Base-by-base conservation (phyloP, 2,329 filamentous ascomycete genomes). In the Sporothrix mexicana region DNA sequence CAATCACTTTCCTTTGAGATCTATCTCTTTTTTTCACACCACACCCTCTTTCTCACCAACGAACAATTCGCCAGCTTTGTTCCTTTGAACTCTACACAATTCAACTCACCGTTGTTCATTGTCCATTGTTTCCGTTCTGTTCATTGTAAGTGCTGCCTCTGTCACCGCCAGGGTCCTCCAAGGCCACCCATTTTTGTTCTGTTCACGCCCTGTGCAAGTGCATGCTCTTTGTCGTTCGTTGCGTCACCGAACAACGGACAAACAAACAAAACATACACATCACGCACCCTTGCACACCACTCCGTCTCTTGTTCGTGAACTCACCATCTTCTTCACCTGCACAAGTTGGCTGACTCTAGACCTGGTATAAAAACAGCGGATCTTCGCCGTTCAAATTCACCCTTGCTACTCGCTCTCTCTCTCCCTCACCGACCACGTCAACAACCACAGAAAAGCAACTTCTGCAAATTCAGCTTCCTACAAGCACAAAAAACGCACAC, bases 1-100 rank as follows among this genome's bases (percentile, higher is more conserved):
- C 83, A 84, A 36, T 79, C 49, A 80, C 78, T 76, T 78, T 81
- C 79, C 78, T 79, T 57, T 49, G 72, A 77, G 73, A 77, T 77
- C 49, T 36, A 49, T 4, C 64, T 59, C 70, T 69, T n/a, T 23
- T 30, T n/a, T 51, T 59, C 51, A 36, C 47, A 59, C 25, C 49
- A 68, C 49, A n/a, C 49, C n/a, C 13, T 15, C 51, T 45, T 17
- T 45, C 30, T 9, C 36, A 23, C 47, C 25, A 25, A 30, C 66
- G n/a, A 68, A 53, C 17, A 43, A 41, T 36, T 53, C 43, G 47
- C 17, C 47, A 36, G 30, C 25, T 68, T 53, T 68, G 49, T 20
- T 49, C 55, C 55, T 70, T 62, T 51, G 43, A 61, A 70, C 69
- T 51, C 5, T 12, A 23, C 55, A 36, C 55, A 36, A 8, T 69